These are phyloP conservation scores for Tagetes erecta DNA, from an alignment of 129 eudicot genomes.

Conservation along the genomic window DNA sequence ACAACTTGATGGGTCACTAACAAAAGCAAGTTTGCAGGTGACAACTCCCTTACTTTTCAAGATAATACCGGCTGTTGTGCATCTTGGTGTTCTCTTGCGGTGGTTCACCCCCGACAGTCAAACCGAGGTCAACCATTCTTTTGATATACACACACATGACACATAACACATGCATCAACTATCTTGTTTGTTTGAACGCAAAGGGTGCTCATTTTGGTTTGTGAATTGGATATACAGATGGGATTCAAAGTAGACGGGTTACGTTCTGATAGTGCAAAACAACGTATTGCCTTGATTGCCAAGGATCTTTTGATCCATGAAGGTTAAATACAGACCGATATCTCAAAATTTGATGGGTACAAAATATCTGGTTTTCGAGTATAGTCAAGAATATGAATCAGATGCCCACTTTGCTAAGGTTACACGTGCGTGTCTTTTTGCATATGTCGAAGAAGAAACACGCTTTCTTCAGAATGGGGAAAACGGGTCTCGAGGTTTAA, in stretches of 20 bases:
- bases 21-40: conserved; percentile 47
- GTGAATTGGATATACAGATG: conserved; percentile 43
- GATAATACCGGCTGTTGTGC: conserved; percentile 92
- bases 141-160: background rate
- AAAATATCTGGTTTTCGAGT: conserved; percentile 19
- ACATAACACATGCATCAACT: background rate
- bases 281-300: conserved; percentile 76
- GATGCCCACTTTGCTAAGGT: conserved; percentile 15
- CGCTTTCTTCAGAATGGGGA: conserved; percentile 25
- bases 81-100: conserved; percentile 90
- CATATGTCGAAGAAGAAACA: conserved; percentile 28
- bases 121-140: conserved; percentile 57
- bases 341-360: conserved; percentile 10
- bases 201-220: conserved; percentile 1
- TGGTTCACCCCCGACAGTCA: conserved; percentile 91
- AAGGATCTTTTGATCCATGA: conserved; percentile 88
- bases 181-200: conserved; percentile 5
- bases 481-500: conserved; percentile 32
- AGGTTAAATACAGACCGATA: conserved; percentile 38
- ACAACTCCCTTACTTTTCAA: conserved; percentile 94
- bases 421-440: conserved; percentile 9
- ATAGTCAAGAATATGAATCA: conserved; percentile 17
- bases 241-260: conserved; percentile 74
- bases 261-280: conserved; percentile 84
- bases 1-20: background rate